Conservation (phyloP, 495 filamentous ascomycete genomes). For the Xylaria cubensis region DNA sequence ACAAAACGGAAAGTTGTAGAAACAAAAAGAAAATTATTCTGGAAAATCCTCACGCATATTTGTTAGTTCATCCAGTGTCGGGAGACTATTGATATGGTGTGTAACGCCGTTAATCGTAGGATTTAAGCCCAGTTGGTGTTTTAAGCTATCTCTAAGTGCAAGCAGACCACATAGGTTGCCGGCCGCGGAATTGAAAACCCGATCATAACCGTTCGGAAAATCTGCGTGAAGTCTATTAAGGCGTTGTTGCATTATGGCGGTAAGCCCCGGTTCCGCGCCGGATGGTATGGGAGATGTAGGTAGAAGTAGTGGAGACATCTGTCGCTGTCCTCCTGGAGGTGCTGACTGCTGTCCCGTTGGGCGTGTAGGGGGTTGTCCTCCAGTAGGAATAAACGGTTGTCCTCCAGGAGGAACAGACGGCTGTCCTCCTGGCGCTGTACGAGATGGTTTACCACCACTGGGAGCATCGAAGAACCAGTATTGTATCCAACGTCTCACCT, state of each 20-base stretch:
- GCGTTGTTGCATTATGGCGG: background rate
- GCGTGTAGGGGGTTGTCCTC: background rate
- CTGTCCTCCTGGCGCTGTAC: background rate
- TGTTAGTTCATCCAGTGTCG: background rate
- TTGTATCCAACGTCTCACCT: constrained; percentile 30
- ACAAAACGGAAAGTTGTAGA: too few species aligned
- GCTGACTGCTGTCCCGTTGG: background rate
- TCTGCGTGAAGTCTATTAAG: background rate
- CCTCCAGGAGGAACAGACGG: background rate
- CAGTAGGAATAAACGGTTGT: background rate
- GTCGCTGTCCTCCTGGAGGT: background rate
- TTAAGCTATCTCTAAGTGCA: constrained; percentile 12
- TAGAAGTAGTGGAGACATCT: background rate
- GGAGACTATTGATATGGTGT: background rate
- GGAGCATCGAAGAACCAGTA: constrained; percentile 17
- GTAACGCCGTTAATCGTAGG: constrained; percentile 15
- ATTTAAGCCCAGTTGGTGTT: constrained; percentile 1
- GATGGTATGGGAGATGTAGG: background rate
- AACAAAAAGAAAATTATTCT: too few species aligned
- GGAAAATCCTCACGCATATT: background rate
- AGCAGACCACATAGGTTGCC: constrained; percentile 5
- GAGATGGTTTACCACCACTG: too few species aligned
- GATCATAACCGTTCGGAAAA: constrained; percentile 2
- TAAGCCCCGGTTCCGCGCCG: background rate
- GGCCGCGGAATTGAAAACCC: background rate